Evolutionary conservation across 164 flowering plant genomes (phyloP).

Genomic region (Vitis rotundifolia): DNA sequence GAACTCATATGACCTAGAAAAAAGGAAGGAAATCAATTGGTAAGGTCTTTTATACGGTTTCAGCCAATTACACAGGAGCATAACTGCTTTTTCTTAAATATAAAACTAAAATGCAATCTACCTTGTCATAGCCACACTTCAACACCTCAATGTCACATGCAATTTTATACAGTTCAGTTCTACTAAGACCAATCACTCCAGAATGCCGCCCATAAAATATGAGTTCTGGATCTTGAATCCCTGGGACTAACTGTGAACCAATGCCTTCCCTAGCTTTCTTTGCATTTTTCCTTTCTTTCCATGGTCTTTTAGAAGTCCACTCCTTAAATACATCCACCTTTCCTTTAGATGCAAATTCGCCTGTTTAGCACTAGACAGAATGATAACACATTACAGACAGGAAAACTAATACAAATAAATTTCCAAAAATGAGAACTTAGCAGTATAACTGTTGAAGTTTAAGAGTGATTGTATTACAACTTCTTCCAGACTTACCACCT

Average conservation of each 20-base stretch:
- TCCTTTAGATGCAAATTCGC: slow-evolving; percentile 33
- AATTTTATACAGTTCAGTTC: slow-evolving; percentile 42
- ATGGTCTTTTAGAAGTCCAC: slow-evolving; percentile 79
- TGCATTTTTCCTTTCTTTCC: slow-evolving; percentile 79
- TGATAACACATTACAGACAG: slow-evolving; percentile 16
- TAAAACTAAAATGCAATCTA: slow-evolving; percentile 23
- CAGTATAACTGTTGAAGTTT: slow-evolving; percentile 4
- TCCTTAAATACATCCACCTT: slow-evolving; percentile 45
- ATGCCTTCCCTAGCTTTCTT: slow-evolving; percentile 40
- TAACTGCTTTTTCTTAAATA: neutral
- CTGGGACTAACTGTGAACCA: slow-evolving; percentile 18
- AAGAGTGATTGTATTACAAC: neutral
- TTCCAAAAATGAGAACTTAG: neutral
- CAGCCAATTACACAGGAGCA: neutral
- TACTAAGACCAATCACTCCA: slow-evolving; percentile 77
- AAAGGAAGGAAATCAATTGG: neutral
- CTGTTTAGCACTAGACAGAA: slow-evolving; percentile 41
- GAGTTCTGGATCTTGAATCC: slow-evolving; percentile 63
- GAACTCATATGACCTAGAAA: neutral
- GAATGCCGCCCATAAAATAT: slow-evolving; percentile 81
- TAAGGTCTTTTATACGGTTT: too few relatives aligned
- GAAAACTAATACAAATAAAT: neutral
- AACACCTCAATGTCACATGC: slow-evolving; percentile 28
- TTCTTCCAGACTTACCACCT: slow-evolving; percentile 26
- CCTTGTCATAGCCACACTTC: slow-evolving; percentile 84